These are phyloP conservation scores for Oldenlandia corymbosa DNA, from an alignment of 257 asterid genomes.

Conservation along the genomic window DNA sequence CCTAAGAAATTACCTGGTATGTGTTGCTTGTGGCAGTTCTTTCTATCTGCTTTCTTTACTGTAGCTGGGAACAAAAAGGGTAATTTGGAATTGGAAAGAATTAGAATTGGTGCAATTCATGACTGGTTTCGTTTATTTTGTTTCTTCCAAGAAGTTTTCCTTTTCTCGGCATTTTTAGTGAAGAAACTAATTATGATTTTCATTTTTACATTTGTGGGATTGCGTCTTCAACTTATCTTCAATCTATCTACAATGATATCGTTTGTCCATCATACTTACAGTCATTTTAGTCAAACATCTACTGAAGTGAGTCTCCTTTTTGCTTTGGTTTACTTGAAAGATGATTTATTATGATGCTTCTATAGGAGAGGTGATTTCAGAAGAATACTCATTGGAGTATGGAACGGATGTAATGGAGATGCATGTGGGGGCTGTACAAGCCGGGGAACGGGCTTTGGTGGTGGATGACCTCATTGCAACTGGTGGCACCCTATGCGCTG, in stretches of 20 bases:
- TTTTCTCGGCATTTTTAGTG: not conserved
- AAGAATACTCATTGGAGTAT: conserved; percentile 89
- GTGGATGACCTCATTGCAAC: conserved; percentile 97
- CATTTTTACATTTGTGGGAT: not conserved
- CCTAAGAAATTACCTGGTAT: conserved; percentile 89
- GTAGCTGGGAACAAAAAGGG: not conserved
- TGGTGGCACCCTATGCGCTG: conserved; percentile 91
- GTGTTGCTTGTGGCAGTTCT: conserved; percentile 6
- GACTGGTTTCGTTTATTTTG: not conserved
- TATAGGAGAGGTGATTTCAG: conserved; percentile 86
- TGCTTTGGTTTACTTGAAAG: not conserved
- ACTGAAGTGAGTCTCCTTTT: not conserved
- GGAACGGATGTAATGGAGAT: conserved; percentile 89
- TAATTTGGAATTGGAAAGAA: not conserved
- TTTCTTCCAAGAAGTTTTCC: not conserved
- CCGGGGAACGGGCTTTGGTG: conserved; percentile 76
- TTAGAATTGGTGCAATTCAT: too few species aligned
- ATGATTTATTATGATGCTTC: conserved; percentile 1
- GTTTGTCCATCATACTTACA: not conserved
- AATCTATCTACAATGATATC: not conserved
- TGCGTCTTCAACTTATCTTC: not conserved
- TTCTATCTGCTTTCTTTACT: conserved; percentile 3
- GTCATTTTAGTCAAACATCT: not conserved
- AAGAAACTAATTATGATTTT: not conserved
- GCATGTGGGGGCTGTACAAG: conserved; percentile 96